Evolutionary conservation across 139 green algal genomes (phyloP), one percentile per base, ranked within the genome.

Genomic region (Haematococcus lacustris): DNA sequence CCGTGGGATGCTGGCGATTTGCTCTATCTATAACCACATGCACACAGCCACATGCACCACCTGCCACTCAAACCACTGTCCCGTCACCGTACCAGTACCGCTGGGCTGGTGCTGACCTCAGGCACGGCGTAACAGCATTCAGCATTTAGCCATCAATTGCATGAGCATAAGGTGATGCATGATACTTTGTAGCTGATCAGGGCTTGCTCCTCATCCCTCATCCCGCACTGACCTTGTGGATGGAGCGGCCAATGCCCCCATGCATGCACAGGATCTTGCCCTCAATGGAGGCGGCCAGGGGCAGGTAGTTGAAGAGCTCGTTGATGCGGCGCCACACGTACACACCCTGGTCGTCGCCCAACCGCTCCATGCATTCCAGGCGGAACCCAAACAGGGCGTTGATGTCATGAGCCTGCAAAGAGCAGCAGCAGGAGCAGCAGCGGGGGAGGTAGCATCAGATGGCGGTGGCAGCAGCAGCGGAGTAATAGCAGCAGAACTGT

Each of bases 331-430:
- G 85, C 95, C 95, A 99, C 66, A 91, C 92, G 66, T 80, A 90
- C 47, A 96, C 79, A 61, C 92, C 92, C 30, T 89, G 67, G 47
- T 83, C 74, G 51, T 97, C 94, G 7, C 92, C 94, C 78, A 98
- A 77, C 50, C 94, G 88, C 83, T 98, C 93, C 41, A 97, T 81
- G 85, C 94, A 98, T 85, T 98, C 94, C 9, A 97, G 83, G n/a
- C 94, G 85, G 85, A 99, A 99, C 41, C 95, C 95, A 78, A 99
- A 99, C 51, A 98, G 87, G 0, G 93, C 93, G 78, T 99, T 99
- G 87, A 99, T 99, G 82, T 98, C 94, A 38, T 60, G 90, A 73
- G 32, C 91, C 87, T 74, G 53, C 6, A n/a, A 21, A 57, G 13
- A 57, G 47, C n/a, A n/a, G n/a, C n/a, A n/a, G n/a, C n/a, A n/a